phyloP scores from a whole-genome alignment of 2,329 filamentous ascomycete species.

The Paramyrothecium sp. region DNA sequence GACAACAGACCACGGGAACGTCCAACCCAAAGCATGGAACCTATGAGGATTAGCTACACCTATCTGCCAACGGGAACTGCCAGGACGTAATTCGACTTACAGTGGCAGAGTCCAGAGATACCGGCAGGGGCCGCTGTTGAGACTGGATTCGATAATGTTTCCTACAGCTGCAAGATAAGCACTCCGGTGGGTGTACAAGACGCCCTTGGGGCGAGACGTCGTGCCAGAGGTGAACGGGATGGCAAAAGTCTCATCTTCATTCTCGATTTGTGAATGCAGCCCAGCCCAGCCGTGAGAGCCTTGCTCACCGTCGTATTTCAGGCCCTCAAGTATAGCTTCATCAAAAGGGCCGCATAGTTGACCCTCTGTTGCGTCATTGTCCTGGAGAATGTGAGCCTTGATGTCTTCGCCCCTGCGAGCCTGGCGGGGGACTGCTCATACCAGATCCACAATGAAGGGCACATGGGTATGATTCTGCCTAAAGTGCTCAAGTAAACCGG shows the following conservation, averaged over 20 bases:
- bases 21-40: constrained; percentile 75
- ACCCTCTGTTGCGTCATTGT: constrained; percentile 76
- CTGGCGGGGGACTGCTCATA: constrained; percentile 21
- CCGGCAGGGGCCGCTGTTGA: constrained; percentile 74
- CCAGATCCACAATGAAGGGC: constrained; percentile 71
- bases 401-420: neutral
- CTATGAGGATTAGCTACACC: constrained; percentile 24
- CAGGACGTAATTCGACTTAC: constrained; percentile 52
- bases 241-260: constrained; percentile 81
- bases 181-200: constrained; percentile 86
- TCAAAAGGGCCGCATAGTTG: constrained; percentile 79
- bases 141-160: constrained; percentile 84
- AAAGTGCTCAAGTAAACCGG: constrained; percentile 67
- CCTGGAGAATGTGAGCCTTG: constrained; percentile 36
- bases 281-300: constrained; percentile 74
- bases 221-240: constrained; percentile 94
- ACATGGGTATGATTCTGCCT: constrained; percentile 58
- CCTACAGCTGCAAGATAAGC: constrained; percentile 80
- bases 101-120: constrained; percentile 93
- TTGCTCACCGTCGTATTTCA: constrained; percentile 65
- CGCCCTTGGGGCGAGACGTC: constrained; percentile 87
- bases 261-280: constrained; percentile 64
- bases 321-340: constrained; percentile 76
- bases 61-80: too few species aligned
- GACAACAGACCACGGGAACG: constrained; percentile 90